Percentiles rank a stretch among this genome's conserved stretches.
These are phyloP conservation scores for Rhizomucor pusillus DNA, from an alignment of 371 early-diverging fungal genomes.

Conservation along the genomic window DNA sequence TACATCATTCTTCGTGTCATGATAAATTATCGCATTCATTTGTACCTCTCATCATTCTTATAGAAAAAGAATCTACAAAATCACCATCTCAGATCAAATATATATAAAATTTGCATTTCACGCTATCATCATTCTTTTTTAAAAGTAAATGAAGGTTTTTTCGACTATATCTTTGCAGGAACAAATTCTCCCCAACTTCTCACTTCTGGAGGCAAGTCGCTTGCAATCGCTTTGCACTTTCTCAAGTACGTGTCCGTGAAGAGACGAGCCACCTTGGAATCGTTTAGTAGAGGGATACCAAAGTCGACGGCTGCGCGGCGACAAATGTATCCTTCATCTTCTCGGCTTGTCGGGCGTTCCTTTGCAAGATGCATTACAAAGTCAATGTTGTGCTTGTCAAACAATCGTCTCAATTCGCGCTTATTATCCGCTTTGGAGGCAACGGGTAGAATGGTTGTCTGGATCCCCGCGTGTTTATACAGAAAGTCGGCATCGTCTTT, in stretches of 20 bases:
- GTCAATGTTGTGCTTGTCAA: conserved; percentile 66
- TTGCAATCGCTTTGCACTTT: conserved; percentile 29
- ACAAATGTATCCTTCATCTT: conserved; percentile 70
- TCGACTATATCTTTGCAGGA: conserved; percentile 39
- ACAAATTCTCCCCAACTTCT: conserved; percentile 64
- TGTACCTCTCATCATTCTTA: too few relatives aligned
- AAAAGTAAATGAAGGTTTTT: not conserved
- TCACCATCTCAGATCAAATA: too few relatives aligned
- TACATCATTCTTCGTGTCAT: too few relatives aligned
- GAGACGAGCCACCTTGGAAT: conserved; percentile 73
- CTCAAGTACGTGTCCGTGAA: conserved; percentile 72
- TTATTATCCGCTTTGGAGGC: conserved; percentile 40
- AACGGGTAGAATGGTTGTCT: conserved; percentile 48
- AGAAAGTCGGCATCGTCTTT: conserved; percentile 52
- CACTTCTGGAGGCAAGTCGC: conserved; percentile 54
- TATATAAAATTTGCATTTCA: too few relatives aligned
- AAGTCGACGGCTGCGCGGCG: conserved; percentile 87
- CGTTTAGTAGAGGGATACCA: conserved; percentile 84
- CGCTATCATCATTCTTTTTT: conserved; percentile 1
- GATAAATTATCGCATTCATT: too few relatives aligned
- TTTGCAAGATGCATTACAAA: conserved; percentile 78
- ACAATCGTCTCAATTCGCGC: conserved; percentile 54
- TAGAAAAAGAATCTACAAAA: too few relatives aligned
- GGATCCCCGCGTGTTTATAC: conserved; percentile 36
- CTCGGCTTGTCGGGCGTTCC: conserved; percentile 59